Evolutionary conservation across 306 rosid species (phyloP).

Genomic region (Calophaca sinica): DNA sequence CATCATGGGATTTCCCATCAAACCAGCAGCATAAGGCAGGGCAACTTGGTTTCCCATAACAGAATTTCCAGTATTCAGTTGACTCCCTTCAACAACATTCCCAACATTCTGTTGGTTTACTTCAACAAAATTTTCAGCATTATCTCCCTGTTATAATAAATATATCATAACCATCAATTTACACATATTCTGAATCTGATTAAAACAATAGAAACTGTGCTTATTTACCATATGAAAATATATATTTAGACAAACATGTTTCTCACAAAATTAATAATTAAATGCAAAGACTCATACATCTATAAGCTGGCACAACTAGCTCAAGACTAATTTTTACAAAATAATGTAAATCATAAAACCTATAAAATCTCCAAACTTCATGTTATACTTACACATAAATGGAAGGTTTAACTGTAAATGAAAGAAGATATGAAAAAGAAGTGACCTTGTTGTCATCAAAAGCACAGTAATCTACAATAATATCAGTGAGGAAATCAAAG

Average conservation of each 20-base stretch:
- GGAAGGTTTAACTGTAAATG: background rate
- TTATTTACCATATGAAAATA: background rate
- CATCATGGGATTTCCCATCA: constrained; percentile 2
- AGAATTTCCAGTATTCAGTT: background rate
- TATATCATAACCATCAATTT: background rate
- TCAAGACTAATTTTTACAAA: background rate
- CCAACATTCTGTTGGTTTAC: background rate
- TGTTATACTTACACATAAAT: background rate
- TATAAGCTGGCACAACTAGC: background rate
- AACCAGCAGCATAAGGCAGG: background rate
- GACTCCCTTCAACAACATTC: background rate
- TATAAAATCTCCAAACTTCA: background rate
- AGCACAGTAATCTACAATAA: background rate
- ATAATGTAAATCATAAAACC: background rate
- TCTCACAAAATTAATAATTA: background rate
- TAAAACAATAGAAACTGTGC: background rate
- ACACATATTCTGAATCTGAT: background rate
- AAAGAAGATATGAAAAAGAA: background rate
- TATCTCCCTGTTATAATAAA: constrained; percentile 18
- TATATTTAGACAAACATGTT: background rate
- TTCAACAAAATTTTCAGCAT: background rate
- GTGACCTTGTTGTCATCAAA: background rate
- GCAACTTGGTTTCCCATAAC: background rate
- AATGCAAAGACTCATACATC: background rate
- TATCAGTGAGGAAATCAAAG: constrained; percentile 39